A percentile compares a stretch with the other conserved stretches of the same genome.
Conservation (phyloP, 2,329 filamentous ascomycete species). For the Microdochium bolleyi region DNA sequence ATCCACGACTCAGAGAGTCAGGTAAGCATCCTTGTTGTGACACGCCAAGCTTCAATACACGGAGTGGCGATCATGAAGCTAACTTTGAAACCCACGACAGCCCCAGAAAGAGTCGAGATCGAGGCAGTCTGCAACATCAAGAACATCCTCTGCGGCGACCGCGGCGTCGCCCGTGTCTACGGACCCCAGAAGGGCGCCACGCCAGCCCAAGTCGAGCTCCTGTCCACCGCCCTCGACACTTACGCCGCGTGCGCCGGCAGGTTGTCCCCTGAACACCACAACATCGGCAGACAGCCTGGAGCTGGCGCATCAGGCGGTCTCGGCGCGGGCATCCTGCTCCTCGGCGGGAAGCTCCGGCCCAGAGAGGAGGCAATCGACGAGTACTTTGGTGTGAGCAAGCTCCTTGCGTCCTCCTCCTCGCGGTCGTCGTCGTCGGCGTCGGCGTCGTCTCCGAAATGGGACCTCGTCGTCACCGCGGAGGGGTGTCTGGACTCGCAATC, state of each 20-base stretch:
- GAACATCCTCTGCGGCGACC: conserved; percentile 39
- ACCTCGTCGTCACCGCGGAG: conserved; percentile 44
- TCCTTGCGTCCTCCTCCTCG: conserved; percentile 23
- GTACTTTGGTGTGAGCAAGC: conserved; percentile 36
- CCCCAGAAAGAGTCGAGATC: conserved; percentile 20
- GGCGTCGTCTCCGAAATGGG: conserved; percentile 20
- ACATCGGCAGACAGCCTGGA: conserved; percentile 30
- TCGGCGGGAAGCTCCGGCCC: conserved; percentile 35
- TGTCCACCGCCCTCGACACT: conserved; percentile 32
- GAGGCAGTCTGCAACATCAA: conserved; percentile 44
- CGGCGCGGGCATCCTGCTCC: conserved; percentile 38
- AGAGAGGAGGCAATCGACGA: conserved; percentile 41
- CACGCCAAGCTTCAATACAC: background rate
- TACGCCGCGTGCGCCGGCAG: conserved; percentile 25
- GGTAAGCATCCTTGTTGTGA: background rate
- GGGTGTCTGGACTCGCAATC: conserved; percentile 44
- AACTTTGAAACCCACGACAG: background rate
- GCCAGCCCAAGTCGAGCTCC: conserved; percentile 28
- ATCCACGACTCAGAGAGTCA: conserved; percentile 22
- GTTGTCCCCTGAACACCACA: conserved; percentile 19
- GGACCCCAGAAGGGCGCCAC: conserved; percentile 44
- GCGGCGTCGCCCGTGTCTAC: conserved; percentile 40
- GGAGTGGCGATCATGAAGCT: background rate
- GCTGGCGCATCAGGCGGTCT: conserved; percentile 44
- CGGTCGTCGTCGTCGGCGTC: background rate